phyloP scores from a whole-genome alignment of 257 asterid genomes.

The Solanum chilense region DNA sequence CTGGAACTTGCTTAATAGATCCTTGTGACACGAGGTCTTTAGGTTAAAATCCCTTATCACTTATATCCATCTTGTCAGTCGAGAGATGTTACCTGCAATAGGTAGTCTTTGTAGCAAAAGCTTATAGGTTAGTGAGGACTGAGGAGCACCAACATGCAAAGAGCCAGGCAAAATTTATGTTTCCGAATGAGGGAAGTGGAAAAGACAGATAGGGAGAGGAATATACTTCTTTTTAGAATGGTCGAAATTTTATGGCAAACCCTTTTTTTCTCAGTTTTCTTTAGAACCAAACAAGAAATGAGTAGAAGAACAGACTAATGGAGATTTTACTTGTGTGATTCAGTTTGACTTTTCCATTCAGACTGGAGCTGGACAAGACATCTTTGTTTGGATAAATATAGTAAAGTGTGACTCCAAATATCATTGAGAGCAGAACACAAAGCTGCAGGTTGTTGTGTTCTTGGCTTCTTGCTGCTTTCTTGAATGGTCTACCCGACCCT shows the following conservation, averaged over 20 bases:
- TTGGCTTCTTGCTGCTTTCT: slow-evolving; percentile 7
- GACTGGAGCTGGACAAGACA: no score
- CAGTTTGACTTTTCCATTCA: no score
- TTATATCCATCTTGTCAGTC: no score
- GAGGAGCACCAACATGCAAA: no score
- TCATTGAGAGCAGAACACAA: slow-evolving; percentile 41
- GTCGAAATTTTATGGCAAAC: not conserved
- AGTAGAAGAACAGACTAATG: not conserved
- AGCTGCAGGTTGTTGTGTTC: not conserved
- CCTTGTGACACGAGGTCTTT: no score
- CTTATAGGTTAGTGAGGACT: no score
- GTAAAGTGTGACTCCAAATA: slow-evolving; percentile 49
- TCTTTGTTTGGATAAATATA: slow-evolving; percentile 18
- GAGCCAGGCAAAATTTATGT: no score
- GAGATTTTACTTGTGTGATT: not conserved
- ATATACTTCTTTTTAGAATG: not conserved
- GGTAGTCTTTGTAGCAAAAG: no score
- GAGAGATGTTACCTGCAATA: no score
- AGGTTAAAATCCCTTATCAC: no score
- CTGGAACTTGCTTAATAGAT: no score
- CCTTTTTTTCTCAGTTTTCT: not conserved
- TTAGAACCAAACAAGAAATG: not conserved
- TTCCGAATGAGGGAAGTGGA: no score
- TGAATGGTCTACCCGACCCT: slow-evolving; percentile 79
- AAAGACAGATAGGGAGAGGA: not conserved